These are phyloP conservation scores for Bipolaris sorokiniana DNA, from an alignment of 2,329 filamentous ascomycete genomes.

Conservation along the genomic window DNA sequence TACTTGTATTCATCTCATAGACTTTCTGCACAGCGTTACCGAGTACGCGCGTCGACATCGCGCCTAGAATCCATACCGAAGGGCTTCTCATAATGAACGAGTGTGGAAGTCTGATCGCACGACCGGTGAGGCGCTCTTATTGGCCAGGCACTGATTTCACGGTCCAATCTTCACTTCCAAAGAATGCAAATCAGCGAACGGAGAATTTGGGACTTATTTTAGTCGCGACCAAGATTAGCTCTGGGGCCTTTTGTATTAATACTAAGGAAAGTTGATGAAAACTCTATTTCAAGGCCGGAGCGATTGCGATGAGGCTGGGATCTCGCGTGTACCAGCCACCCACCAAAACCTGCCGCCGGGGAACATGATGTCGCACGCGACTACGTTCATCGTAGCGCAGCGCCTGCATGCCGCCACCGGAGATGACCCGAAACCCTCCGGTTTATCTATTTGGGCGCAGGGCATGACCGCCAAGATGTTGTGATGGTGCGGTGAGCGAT, in stretches of 20 bases:
- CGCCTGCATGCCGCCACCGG: constrained; percentile 18
- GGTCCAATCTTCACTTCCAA: constrained; percentile 6
- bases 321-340: constrained; percentile 32
- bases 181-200: constrained; percentile 11
- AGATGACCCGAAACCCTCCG: constrained; percentile 19
- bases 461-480: constrained; percentile 11
- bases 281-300: constrained; percentile 20
- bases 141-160: constrained; percentile 10
- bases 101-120: constrained; percentile 5
- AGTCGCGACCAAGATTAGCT: constrained; percentile 13
- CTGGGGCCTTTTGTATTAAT: constrained; percentile 19
- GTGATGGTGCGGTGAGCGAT: constrained; percentile 13
- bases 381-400: constrained; percentile 23
- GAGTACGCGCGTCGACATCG: constrained; percentile 23
- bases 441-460: constrained; percentile 19
- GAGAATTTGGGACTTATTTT: constrained; percentile 14
- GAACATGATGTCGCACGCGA: constrained; percentile 34
- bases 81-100: constrained; percentile 26
- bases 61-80: constrained; percentile 25
- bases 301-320: constrained; percentile 22
- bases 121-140: constrained; percentile 19
- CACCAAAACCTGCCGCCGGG: constrained; percentile 15
- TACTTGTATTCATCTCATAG: constrained; percentile 19
- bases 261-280: constrained; percentile 8
- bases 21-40: constrained; percentile 19